A percentile compares a stretch with the other conserved stretches of the same genome.
phyloP scores from a whole-genome alignment of 148 eudicot species.

The Rhododendron simsii region DNA sequence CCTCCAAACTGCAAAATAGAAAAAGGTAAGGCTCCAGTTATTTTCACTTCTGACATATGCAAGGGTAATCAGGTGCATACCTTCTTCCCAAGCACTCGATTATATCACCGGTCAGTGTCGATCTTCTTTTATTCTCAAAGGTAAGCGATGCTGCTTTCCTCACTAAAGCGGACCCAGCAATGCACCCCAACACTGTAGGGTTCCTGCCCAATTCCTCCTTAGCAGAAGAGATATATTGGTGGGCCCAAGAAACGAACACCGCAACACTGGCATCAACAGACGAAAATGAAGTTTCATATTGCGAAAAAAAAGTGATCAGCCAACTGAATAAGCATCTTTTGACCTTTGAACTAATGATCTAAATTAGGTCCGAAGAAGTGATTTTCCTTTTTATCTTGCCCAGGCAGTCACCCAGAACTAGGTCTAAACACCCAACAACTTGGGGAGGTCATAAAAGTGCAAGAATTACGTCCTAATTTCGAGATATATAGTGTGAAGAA shows the following conservation, averaged over 20 bases:
- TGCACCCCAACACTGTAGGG: conserved; percentile 67
- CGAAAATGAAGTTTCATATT: not conserved
- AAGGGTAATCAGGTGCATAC: conserved; percentile 19
- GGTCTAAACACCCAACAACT: not conserved
- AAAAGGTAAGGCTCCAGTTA: not conserved
- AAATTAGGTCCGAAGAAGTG: not conserved
- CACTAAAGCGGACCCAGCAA: conserved; percentile 76
- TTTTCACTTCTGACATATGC: not conserved
- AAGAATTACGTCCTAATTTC: not conserved
- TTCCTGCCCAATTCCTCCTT: conserved; percentile 33
- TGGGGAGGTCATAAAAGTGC: not conserved
- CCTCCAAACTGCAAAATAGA: conserved; percentile 68
- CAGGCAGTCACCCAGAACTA: not conserved
- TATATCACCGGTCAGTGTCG: conserved; percentile 80
- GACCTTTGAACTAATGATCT: not conserved
- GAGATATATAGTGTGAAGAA: no score
- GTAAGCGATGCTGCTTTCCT: conserved; percentile 81
- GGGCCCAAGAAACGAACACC: conserved; percentile 84
- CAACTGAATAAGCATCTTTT: not conserved
- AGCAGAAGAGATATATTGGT: conserved; percentile 27
- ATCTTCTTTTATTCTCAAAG: conserved; percentile 62
- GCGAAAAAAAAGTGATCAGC: not conserved
- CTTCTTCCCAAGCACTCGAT: conserved; percentile 82
- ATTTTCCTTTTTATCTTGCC: not conserved
- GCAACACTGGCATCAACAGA: conserved; percentile 62